Base-by-base conservation (phyloP, 306 rosid species). In the Trifolium repens region DNA sequence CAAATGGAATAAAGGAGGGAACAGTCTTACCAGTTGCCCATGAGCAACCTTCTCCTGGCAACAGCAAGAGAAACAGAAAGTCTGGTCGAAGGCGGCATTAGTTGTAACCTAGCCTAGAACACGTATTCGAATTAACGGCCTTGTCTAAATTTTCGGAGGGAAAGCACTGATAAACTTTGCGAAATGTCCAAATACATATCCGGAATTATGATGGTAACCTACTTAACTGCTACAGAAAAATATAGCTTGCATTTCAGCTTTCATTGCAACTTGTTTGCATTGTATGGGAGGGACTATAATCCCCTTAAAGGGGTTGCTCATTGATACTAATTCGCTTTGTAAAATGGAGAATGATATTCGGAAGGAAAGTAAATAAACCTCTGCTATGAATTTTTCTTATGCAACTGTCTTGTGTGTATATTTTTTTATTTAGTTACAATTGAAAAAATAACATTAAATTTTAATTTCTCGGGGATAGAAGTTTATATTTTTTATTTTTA, bases 1-100 rank as follows among this genome's bases (percentile, higher is more conserved):
- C 93, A 12, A 85, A 90, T 78, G 91, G 85, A 79, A 86, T 94
- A 75, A 92, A 83, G 83, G 96, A 96, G 19, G 99, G 96, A 71
- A 92, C 89, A 32, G 46, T 92, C 27, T 75, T 92, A 72, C 96
- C 97, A 13, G 87, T 92, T 63, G 91, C 91, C 26, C 82, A 88
- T 42, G 89, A 83, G 73, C 90, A 87, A 74, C 80, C 93, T 67
- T 85, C 96, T 80, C 68, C 91, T 5, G 44, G 83, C 47, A 88
- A 60, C 70, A 37, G 80, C 39, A 92, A 81, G 79, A 92, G 81
- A 75, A 89, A 84, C 59, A 81, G 75, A 44, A 94, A 92, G 76
- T 79, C 89, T 2, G 87, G 90, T 82, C 91, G 93, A 60, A 89
- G 90, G 75, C 80, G 98, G 75, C 89, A 79, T 67, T 90, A 90